Conservation (phyloP, 805 yeast genomes). For the Myxozyma monticola region DNA sequence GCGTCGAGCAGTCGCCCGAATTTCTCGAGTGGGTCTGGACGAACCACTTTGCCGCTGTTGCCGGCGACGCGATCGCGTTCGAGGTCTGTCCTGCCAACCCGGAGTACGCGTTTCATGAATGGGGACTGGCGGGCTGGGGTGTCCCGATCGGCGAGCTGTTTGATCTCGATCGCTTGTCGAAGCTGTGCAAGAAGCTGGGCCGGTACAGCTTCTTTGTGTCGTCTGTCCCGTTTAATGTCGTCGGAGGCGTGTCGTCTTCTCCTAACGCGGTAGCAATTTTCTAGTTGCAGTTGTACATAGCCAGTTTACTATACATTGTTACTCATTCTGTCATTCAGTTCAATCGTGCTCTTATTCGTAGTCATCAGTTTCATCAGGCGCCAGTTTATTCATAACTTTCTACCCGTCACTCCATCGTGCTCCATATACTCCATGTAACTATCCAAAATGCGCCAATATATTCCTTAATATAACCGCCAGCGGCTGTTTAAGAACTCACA, state of each 20-base stretch:
- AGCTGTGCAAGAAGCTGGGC: slow-evolving; percentile 30
- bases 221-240: slow-evolving; percentile 36
- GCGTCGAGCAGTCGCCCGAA: slow-evolving; percentile 34
- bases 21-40: slow-evolving; percentile 34
- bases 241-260: slow-evolving; percentile 39
- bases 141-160: slow-evolving; percentile 39
- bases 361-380: no score
- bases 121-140: slow-evolving; percentile 38
- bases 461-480: no score
- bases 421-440: no score
- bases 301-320: no score
- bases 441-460: no score
- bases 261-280: slow-evolving; percentile 42
- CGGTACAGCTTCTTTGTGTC: slow-evolving; percentile 36
- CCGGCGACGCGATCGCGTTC: slow-evolving; percentile 34
- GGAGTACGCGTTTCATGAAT: slow-evolving; percentile 32
- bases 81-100: slow-evolving; percentile 31
- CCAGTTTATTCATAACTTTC: no score
- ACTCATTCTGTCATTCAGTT: no score
- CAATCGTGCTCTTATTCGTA: no score
- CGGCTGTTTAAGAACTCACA: no score
- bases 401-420: no score
- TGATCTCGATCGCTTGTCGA: slow-evolving; percentile 35
- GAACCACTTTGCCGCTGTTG: slow-evolving; percentile 36
- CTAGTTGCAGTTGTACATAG: no score